A percentile compares a stretch with the other conserved stretches of the same genome.
Evolutionary conservation across 495 filamentous ascomycete genomes (phyloP).

Genomic region (Physcia stellaris): DNA sequence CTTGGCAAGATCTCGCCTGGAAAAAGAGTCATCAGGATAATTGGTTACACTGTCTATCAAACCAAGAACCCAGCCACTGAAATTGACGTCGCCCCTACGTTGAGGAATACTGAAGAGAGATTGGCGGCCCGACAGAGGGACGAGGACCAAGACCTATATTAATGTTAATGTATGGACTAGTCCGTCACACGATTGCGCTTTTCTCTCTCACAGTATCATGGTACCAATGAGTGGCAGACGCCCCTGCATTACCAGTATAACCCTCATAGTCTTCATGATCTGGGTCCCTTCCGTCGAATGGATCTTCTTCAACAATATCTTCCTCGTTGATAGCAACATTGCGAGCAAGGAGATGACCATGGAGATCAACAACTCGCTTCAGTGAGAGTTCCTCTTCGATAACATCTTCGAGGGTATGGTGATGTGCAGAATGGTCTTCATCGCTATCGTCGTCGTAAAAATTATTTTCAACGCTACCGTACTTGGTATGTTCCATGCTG

Average conservation of each 20-base stretch:
- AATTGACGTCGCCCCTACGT: neutral
- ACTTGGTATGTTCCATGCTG: neutral
- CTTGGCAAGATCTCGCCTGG: neutral
- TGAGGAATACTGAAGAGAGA: neutral
- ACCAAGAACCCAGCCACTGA: neutral
- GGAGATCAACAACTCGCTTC: neutral
- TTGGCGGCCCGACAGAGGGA: neutral
- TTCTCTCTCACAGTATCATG: constrained; percentile 18
- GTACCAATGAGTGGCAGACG: constrained; percentile 22
- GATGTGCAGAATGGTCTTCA: neutral
- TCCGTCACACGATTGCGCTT: neutral
- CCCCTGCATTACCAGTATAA: constrained; percentile 25
- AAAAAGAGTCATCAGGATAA: neutral
- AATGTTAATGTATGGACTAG: neutral
- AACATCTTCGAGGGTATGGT: neutral
- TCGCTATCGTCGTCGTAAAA: neutral
- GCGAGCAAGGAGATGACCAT: neutral
- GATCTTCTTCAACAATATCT: constrained; percentile 19
- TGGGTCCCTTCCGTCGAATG: constrained; percentile 20
- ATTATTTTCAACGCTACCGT: neutral
- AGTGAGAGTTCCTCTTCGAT: neutral
- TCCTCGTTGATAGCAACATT: constrained; percentile 13
- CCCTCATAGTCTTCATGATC: constrained; percentile 26
- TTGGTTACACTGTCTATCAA: neutral
- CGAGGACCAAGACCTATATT: neutral